phyloP scores from a whole-genome alignment of 768 basidiomycete genomes.

The Amanita muscaria region DNA sequence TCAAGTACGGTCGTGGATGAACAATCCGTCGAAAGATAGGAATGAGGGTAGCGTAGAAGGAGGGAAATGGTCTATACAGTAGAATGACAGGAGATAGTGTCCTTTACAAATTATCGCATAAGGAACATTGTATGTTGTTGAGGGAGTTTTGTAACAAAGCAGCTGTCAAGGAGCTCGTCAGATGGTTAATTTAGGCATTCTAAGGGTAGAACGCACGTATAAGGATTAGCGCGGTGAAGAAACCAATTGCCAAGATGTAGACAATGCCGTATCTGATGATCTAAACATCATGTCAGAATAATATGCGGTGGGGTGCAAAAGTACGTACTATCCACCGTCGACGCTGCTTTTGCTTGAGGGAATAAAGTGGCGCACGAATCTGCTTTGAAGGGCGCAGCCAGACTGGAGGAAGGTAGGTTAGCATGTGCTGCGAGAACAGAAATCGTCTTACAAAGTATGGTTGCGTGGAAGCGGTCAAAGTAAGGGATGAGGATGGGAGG shows the following conservation, averaged over 20 bases:
- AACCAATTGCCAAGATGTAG: conserved; percentile 57
- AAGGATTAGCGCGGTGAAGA: conserved; percentile 71
- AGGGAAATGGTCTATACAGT: conserved; percentile 6
- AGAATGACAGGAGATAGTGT: conserved; percentile 28
- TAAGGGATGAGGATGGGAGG: conserved; percentile 86
- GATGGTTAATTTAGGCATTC: conserved; percentile 8
- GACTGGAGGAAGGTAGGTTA: conserved; percentile 36
- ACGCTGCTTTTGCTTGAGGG: conserved; percentile 81
- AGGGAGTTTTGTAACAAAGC: conserved; percentile 51
- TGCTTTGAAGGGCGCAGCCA: conserved; percentile 95
- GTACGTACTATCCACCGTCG: conserved; percentile 78
- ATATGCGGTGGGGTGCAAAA: conserved; percentile 1
- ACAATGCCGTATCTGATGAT: conserved; percentile 78
- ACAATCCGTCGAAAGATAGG: neutral
- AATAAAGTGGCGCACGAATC: conserved; percentile 87
- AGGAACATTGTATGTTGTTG: conserved; percentile 49
- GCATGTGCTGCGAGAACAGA: conserved; percentile 14
- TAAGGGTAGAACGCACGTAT: conserved; percentile 47
- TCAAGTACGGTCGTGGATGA: neutral
- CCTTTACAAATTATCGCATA: conserved; percentile 60
- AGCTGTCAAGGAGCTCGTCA: conserved; percentile 30
- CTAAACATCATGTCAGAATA: conserved; percentile 25
- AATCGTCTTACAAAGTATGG: conserved; percentile 72
- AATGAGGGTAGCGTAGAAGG: neutral
- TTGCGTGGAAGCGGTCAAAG: conserved; percentile 87